Base-by-base conservation (phyloP, 805 yeast species). In the Sungouiozyma intestinalis region DNA sequence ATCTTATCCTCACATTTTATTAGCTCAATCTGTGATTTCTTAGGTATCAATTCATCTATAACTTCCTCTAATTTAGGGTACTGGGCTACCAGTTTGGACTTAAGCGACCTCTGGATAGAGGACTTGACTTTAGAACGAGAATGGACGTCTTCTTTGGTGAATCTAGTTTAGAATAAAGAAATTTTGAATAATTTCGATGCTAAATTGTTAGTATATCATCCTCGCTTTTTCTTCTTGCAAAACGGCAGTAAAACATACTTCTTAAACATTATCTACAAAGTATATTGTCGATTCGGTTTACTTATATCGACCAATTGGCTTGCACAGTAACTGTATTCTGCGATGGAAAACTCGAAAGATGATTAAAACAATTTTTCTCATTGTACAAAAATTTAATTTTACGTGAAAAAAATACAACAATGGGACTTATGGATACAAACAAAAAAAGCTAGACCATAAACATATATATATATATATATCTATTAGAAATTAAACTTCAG, bases 111-210 rank as follows among this genome's bases (percentile, higher is more conserved):
- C 62, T 87, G 95, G n/a, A 83, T 88, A 1, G 97, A 88, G 0
- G 95, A 84, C 63, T 88, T 88, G 62, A 88, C 81, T 57, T 90
- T 90, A 13, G 96, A 79, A 49, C 92, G 80, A 7, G 95, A 81
- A 53, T 86, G 94, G 41, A 87, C 74, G 57, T 88, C 96, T 35
- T 86, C 95, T 50, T 76, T 80, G 24, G 85, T 73, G 66, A 87
- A 86, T 59, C 77, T 73, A 39, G 27, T 27, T 18, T 32, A 4
- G 18, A 24, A 24, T n/a, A 17, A n/a, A 16, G 13, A 35, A 35
- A 16, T 17, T 8, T 6, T 8, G 37, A 13, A 35, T 13, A 6
- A 9, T 33, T 7, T 35, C 19, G 20, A 13, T 6, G 20, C 7
- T 13, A 17, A 16, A 24, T 7, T 24, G 29, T 24, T 24, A 24